phyloP scores from a whole-genome alignment of 2,329 filamentous ascomycete species.

The Colletotrichum abscissum region DNA sequence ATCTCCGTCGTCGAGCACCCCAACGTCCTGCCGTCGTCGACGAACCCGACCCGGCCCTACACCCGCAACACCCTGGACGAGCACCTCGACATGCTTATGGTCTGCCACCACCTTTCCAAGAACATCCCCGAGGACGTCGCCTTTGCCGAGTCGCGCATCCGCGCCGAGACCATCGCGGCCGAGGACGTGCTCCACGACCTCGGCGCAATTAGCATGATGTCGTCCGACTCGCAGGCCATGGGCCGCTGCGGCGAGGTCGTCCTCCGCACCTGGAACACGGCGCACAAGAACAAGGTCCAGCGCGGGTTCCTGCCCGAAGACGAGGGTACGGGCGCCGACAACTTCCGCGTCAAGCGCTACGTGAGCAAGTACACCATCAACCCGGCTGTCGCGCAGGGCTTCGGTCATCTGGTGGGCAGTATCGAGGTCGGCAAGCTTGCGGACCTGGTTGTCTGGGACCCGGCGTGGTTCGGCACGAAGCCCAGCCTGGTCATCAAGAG shows the following conservation, averaged over 20 bases:
- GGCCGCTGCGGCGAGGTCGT: slow-evolving; percentile 95
- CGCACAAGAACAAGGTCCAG: slow-evolving; percentile 95
- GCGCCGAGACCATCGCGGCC: slow-evolving; percentile 94
- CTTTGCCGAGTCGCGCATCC: slow-evolving; percentile 94
- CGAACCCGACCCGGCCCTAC: slow-evolving; percentile 91
- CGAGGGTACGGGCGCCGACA: slow-evolving; percentile 82
- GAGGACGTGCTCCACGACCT: slow-evolving; percentile 96
- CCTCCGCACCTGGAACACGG: slow-evolving; percentile 94
- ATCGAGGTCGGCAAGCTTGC: slow-evolving; percentile 91
- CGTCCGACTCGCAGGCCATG: slow-evolving; percentile 95
- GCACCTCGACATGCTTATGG: slow-evolving; percentile 98
- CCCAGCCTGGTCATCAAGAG: slow-evolving; percentile 86
- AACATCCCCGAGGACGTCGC: slow-evolving; percentile 96
- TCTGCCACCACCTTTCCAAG: slow-evolving; percentile 92
- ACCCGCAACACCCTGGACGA: slow-evolving; percentile 95
- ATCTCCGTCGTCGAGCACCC: slow-evolving; percentile 90
- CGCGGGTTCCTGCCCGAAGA: slow-evolving; percentile 83
- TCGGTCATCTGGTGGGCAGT: slow-evolving; percentile 87
- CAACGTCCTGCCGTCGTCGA: slow-evolving; percentile 90
- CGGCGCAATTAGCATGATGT: slow-evolving; percentile 98
- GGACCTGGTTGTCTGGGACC: slow-evolving; percentile 89
- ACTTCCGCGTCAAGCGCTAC: slow-evolving; percentile 92
- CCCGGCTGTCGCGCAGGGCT: slow-evolving; percentile 90
- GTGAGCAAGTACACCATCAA: slow-evolving; percentile 98
- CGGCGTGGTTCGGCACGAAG: slow-evolving; percentile 88